Base-by-base conservation (phyloP, 805 yeast genomes). In the Hanseniaspora pseudoguilliermondii region DNA sequence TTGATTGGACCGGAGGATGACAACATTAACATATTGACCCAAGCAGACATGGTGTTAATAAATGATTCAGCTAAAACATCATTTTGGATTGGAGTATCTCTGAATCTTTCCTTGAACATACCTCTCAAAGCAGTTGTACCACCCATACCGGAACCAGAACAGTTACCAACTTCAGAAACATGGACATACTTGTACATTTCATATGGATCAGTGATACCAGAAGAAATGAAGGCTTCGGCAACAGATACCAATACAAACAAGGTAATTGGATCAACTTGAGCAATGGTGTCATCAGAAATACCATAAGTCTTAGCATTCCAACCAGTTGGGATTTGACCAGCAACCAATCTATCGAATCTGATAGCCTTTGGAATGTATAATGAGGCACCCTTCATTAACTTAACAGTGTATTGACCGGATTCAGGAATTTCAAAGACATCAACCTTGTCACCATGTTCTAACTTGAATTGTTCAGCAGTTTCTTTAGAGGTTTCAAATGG, bases 71-170 rank as follows among this genome's bases (percentile, higher is more conserved):
- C 98, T 64, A 93, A 77, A 63, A 93, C 85, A 74, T 93, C 99
- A 69, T 87, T 93, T 76, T 95, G 98, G 56, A 90, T 96, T 56
- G 96, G 96, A 72, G 77, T 77, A 70, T 93, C 99, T 64, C 80
- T 75, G 75, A 78, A 93, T 75, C 99, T 83, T 68, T 91, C 96
- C 73, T 80, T 89, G 78, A 89, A 93, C 97, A 93, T 93, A 65
- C 96, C 97, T 71, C 95, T 86, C 68, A 93, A 75, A 54, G 99
- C 98, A 64, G 85, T 71, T 65, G 91, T 95, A 84, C 99, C 99
- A 74, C 99, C 99, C 95, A 93, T 91, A 81, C 99, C 99, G 57
- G 97, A 89, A 76, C 99, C 99, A 49, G 96, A 85, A 79, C 97
- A 90, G 80, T 91, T 95, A 76, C 98, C 99, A 63, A 93, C 89